A percentile compares a stretch with the other conserved stretches of the same genome.
These are phyloP conservation scores for Lolium multiflorum DNA, from an alignment of 176 grass and related monocot genomes.

Conservation along the genomic window DNA sequence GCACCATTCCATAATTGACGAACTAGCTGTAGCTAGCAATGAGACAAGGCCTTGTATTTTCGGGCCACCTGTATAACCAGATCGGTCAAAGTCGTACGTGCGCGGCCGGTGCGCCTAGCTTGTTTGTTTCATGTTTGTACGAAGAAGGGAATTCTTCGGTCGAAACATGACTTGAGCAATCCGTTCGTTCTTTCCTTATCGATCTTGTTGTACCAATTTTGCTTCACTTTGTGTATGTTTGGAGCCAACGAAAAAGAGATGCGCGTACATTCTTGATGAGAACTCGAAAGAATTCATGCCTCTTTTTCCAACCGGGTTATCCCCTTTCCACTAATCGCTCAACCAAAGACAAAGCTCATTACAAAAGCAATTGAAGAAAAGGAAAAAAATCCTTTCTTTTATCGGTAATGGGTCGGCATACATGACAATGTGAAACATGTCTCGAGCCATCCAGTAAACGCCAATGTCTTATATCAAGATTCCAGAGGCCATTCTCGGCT, in stretches of 20 bases:
- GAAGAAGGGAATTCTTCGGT: background rate
- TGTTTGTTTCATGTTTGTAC: background rate
- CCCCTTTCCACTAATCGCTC: no score
- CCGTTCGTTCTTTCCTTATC: no score
- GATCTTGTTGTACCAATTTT: no score
- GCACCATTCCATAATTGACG: background rate
- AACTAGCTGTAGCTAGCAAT: background rate
- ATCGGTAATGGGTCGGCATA: background rate
- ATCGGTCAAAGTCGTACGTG: background rate
- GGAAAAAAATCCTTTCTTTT: background rate
- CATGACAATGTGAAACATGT: constrained; percentile 1
- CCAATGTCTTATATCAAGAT: background rate
- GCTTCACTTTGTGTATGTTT: no score
- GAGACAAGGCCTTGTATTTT: background rate
- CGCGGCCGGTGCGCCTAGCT: background rate
- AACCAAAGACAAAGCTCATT: no score
- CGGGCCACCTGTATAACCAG: background rate
- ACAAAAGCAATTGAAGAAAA: no score
- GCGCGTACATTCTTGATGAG: background rate
- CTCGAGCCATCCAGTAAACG: background rate
- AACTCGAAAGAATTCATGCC: background rate
- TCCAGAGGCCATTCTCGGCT: background rate
- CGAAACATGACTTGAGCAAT: no score
- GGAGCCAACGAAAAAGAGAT: background rate
- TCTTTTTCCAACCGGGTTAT: no score